Evolutionary conservation across 345 rosid species (phyloP), one percentile per base, ranked within the genome.

Genomic region (Camelina sativa): DNA sequence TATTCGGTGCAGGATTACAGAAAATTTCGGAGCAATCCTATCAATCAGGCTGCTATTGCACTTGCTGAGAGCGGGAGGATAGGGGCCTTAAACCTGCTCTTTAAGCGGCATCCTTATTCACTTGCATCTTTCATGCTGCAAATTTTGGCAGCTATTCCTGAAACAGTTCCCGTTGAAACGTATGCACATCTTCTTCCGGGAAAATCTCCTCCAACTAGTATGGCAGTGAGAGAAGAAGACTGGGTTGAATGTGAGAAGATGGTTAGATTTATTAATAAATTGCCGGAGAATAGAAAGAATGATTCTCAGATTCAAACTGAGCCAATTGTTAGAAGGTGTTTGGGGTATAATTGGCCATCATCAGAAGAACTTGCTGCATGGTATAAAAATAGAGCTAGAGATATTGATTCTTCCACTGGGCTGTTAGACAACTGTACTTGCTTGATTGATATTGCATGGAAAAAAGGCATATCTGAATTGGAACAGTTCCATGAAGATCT

Each of bases 141-240:
- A 82, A 79, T 92, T 74, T 79, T 92, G 83, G 80, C 92, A 62
- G 86, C 97, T 69, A 79, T 95, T 84, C 96, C 99, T 25, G 99
- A 95, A 84, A 92, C 99, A 55, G 79, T 90, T 76, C 89, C 90
- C 7, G 91, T 89, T 71, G 92, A 90, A 79, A 85, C 96, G 52
- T 95, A 90, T 79, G 78, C 75, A n/a, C 99, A 90, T 73, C 97
- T 95, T 79, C 98, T 95, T 83, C 99, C 98, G 32, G 98, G 97
- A 74, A 84, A 83, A 71, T 71, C 82, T 72, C 94, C 94, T 71
- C 89, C 90, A 32, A 55, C 85, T 51, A 85, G 74, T 79, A 81
- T 80, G 80, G 85, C 84, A 50, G 79, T 90, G 79, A 92, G 99
- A 81, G 90, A 89, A 83, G 96, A 86, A 82, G 99, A 95, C 83